These are phyloP conservation scores for Alternaria infectoria DNA, from an alignment of 2,329 filamentous ascomycete genomes.

Conservation along the genomic window DNA sequence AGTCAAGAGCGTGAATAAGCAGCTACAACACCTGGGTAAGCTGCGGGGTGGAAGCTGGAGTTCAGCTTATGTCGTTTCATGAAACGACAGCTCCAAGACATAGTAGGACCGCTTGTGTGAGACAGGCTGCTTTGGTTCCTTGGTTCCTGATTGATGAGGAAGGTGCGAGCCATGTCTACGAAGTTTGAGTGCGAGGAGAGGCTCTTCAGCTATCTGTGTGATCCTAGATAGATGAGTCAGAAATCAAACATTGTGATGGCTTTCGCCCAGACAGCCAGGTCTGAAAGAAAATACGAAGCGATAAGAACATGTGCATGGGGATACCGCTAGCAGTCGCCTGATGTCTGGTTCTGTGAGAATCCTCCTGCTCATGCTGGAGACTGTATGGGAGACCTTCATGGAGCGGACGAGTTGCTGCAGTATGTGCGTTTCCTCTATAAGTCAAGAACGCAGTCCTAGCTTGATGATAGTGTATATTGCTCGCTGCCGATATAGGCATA, in stretches of 20 bases:
- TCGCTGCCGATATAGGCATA: background rate
- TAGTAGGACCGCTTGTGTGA: background rate
- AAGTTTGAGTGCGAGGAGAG: background rate
- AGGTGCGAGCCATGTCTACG: background rate
- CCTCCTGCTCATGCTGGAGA: background rate
- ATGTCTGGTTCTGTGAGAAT: background rate
- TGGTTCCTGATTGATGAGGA: background rate
- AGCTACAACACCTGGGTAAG: constrained; percentile 1
- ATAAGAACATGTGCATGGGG: background rate
- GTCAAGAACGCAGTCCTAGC: background rate
- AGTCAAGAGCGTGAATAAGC: constrained; percentile 12
- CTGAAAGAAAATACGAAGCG: background rate
- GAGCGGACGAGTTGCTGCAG: background rate
- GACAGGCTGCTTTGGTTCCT: background rate
- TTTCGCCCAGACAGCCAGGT: background rate
- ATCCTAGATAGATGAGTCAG: background rate
- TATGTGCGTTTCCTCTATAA: background rate
- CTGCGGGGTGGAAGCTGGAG: constrained; percentile 1
- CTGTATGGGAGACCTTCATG: background rate
- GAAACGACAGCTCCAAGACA: background rate
- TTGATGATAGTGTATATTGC: background rate
- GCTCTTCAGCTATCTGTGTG: background rate
- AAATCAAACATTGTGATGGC: background rate
- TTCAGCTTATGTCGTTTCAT: background rate
- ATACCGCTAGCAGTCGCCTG: background rate